These are phyloP conservation scores for Aspergillus versicolor DNA, from an alignment of 2,329 filamentous ascomycete species.

Conservation along the genomic window DNA sequence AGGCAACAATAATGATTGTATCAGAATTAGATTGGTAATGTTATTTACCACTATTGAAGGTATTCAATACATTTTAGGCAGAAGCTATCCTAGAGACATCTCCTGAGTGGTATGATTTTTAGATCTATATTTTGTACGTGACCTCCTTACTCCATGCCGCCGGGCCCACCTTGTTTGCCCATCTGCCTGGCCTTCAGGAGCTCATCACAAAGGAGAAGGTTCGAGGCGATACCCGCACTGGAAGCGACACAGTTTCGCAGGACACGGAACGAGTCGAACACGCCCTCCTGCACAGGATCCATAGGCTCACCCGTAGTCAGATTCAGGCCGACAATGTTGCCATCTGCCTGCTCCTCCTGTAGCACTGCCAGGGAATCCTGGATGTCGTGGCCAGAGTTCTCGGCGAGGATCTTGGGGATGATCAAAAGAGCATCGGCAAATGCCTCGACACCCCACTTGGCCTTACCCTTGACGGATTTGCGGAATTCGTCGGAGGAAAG, in stretches of 20 bases:
- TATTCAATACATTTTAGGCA: constrained; percentile 21
- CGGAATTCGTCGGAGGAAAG: constrained; percentile 82
- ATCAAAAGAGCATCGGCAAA: constrained; percentile 93
- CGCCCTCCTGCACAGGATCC: constrained; percentile 88
- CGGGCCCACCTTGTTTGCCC: constrained; percentile 52
- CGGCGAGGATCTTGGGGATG: constrained; percentile 95
- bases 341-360: constrained; percentile 81
- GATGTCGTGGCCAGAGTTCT: constrained; percentile 93
- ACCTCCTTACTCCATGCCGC: constrained; percentile 42
- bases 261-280: constrained; percentile 95
- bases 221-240: constrained; percentile 91
- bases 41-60: constrained; percentile 7
- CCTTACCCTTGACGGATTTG: constrained; percentile 95
- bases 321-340: constrained; percentile 82
- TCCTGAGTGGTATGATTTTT: constrained; percentile 6
- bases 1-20: neutral
- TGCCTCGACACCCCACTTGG: constrained; percentile 90
- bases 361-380: constrained; percentile 87
- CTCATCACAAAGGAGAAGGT: constrained; percentile 93
- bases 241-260: constrained; percentile 91
- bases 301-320: constrained; percentile 85
- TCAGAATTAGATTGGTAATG: neutral
- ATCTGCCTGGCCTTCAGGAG: constrained; percentile 97
- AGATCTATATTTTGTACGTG: constrained; percentile 20
- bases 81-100: constrained; percentile 7